Percentiles rank a stretch among this genome's conserved stretches.
phyloP scores from a whole-genome alignment of 2,329 filamentous ascomycete genomes.

The Hymenoscyphus repandus region DNA sequence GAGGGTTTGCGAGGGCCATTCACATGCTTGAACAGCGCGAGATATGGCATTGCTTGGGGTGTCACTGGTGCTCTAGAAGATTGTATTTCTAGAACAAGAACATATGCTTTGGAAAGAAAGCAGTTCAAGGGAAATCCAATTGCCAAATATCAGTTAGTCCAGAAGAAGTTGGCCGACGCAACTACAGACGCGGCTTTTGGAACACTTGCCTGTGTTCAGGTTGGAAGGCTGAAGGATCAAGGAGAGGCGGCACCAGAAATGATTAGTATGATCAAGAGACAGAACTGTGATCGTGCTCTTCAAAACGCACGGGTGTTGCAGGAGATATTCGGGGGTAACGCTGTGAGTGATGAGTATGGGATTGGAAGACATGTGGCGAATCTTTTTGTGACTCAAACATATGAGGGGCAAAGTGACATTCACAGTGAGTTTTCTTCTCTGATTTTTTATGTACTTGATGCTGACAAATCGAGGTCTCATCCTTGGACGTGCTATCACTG shows the following conservation, averaged over 20 bases:
- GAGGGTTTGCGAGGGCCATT: slow-evolving; percentile 88
- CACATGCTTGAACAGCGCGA: slow-evolving; percentile 86
- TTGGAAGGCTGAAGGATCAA: slow-evolving; percentile 87
- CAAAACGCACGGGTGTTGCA: slow-evolving; percentile 75
- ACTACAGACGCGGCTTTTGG: slow-evolving; percentile 87
- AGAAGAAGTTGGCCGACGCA: slow-evolving; percentile 96
- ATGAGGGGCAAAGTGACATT: slow-evolving; percentile 97
- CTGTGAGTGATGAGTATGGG: slow-evolving; percentile 94
- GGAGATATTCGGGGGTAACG: slow-evolving; percentile 96
- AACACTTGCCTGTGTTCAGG: slow-evolving; percentile 83
- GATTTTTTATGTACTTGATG: slow-evolving; percentile 1
- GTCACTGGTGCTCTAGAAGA: slow-evolving; percentile 94
- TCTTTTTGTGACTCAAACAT: slow-evolving; percentile 88
- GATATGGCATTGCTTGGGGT: slow-evolving; percentile 90
- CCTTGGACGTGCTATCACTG: slow-evolving; percentile 63
- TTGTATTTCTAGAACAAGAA: slow-evolving; percentile 72
- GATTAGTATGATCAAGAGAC: slow-evolving; percentile 94
- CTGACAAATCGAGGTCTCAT: slow-evolving; percentile 53
- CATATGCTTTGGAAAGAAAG: slow-evolving; percentile 86
- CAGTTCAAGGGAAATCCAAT: slow-evolving; percentile 96
- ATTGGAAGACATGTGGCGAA: slow-evolving; percentile 96
- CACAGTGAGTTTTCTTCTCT: slow-evolving; percentile 42
- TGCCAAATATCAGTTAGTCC: slow-evolving; percentile 92
- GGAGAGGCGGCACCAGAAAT: slow-evolving; percentile 88
- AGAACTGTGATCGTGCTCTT: slow-evolving; percentile 92